phyloP scores from a whole-genome alignment of 2,329 filamentous ascomycete species.

The Cyphellophora europaea region DNA sequence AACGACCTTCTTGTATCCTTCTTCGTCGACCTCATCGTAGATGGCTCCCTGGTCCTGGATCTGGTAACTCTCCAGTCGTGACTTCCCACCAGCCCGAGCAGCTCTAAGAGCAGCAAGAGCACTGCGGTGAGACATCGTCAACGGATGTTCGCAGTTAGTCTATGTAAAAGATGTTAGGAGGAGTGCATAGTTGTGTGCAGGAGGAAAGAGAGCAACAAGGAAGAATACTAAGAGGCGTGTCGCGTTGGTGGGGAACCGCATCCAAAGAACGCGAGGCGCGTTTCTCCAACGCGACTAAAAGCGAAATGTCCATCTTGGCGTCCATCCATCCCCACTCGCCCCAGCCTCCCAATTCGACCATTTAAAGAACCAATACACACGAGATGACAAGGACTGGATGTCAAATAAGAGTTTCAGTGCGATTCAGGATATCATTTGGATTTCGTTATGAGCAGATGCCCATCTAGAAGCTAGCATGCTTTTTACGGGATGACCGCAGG shows the following conservation, averaged over 20 bases:
- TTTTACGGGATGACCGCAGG: too few species aligned
- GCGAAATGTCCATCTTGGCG: too few species aligned
- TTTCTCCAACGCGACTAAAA: not conserved
- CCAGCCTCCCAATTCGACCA: too few species aligned
- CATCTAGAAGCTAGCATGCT: too few species aligned
- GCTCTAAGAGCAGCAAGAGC: constrained; percentile 66
- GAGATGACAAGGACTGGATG: too few species aligned
- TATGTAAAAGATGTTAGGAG: too few species aligned
- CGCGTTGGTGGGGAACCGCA: not conserved
- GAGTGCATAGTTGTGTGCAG: too few species aligned
- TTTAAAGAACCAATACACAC: too few species aligned
- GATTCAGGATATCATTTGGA: not conserved
- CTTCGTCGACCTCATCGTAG: constrained; percentile 95
- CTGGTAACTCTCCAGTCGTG: constrained; percentile 77
- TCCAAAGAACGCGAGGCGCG: not conserved
- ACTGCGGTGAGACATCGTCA: constrained; percentile 17
- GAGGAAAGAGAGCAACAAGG: not conserved
- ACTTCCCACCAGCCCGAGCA: constrained; percentile 81
- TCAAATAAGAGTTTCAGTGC: too few species aligned
- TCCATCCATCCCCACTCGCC: too few species aligned
- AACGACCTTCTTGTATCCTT: constrained; percentile 94
- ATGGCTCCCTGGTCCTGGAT: constrained; percentile 74
- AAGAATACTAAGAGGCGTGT: not conserved
- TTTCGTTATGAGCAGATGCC: not conserved
- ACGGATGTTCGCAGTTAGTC: not conserved